A percentile compares a stretch with the other conserved stretches of the same genome.
Evolutionary conservation across 2,329 filamentous ascomycete species (phyloP).

Genomic region (Zymoseptoria pseudotritici): DNA sequence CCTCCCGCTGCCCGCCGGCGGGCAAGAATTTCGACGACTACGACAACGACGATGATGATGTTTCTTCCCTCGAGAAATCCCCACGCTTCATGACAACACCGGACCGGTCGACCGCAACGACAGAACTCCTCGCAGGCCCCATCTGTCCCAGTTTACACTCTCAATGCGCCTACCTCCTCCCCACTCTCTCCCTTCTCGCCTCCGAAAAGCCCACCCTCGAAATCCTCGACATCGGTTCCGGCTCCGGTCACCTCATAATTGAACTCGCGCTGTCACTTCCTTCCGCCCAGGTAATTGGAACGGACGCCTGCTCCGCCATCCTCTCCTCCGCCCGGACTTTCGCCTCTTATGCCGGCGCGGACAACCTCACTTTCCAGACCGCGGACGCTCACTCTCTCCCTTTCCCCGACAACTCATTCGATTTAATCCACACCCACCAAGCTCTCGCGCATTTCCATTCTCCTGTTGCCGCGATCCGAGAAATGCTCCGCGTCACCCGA

Average conservation of each 20-base stretch:
- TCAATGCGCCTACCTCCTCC: constrained; percentile 12
- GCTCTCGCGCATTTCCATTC: constrained; percentile 49
- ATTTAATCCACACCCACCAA: constrained; percentile 63
- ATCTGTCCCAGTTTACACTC: background rate
- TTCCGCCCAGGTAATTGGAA: constrained; percentile 25
- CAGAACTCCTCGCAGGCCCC: background rate
- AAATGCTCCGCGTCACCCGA: constrained; percentile 7
- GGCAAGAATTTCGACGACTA: background rate
- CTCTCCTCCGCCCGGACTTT: constrained; percentile 27
- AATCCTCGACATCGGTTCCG: constrained; percentile 34
- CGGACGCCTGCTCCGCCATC: constrained; percentile 29
- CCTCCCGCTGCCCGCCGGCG: no score
- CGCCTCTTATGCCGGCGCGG: constrained; percentile 26
- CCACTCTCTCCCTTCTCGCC: background rate
- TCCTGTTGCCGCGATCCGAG: constrained; percentile 29
- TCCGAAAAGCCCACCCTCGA: constrained; percentile 18
- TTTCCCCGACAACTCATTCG: constrained; percentile 81
- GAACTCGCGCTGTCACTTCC: constrained; percentile 24
- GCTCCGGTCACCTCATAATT: constrained; percentile 34
- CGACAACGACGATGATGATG: background rate
- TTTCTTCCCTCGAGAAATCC: background rate
- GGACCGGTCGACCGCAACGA: background rate
- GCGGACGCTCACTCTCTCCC: constrained; percentile 97
- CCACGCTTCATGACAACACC: background rate
- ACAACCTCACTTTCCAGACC: constrained; percentile 75